A percentile compares a stretch with the other conserved stretches of the same genome.
phyloP scores from a whole-genome alignment of 2,329 filamentous ascomycete species.

The Penicillium sp. region DNA sequence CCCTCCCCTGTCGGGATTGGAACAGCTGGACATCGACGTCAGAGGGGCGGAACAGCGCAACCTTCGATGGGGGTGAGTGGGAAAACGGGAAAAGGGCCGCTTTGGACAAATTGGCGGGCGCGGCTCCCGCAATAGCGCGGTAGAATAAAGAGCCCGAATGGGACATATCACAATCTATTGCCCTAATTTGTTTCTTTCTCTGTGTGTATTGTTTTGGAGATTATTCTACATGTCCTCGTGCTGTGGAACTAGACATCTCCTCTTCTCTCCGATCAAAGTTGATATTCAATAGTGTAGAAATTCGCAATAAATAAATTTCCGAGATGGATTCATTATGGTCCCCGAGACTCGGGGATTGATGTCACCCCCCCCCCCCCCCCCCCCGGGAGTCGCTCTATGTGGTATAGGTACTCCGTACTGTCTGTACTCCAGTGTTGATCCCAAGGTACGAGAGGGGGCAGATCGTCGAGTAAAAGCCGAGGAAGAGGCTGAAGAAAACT shows the following conservation, averaged over 20 bases:
- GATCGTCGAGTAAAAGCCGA: constrained; percentile 1
- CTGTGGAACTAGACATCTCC: neutral
- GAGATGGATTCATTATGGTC: constrained; percentile 3
- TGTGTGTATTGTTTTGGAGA: neutral
- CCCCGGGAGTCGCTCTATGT: neutral
- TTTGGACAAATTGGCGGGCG: constrained; percentile 23
- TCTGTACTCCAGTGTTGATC: neutral
- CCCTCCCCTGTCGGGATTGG: constrained; percentile 2
- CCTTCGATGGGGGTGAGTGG: neutral
- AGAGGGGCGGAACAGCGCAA: constrained; percentile 24
- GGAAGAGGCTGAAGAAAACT: constrained; percentile 9
- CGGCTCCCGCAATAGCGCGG: constrained; percentile 27
- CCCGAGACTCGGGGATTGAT: constrained; percentile 4
- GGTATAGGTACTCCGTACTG: neutral
- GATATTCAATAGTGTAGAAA: constrained; percentile 3
- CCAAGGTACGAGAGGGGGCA: neutral
- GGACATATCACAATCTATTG: constrained; percentile 25
- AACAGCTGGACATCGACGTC: constrained; percentile 30
- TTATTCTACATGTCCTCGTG: neutral
- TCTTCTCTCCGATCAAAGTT: neutral
- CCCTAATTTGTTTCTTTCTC: neutral
- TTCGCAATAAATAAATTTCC: constrained; percentile 3
- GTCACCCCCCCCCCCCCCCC: neutral
- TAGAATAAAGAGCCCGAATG: constrained; percentile 17
- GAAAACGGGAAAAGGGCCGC: constrained; percentile 1